Percentiles rank a stretch among this genome's conserved stretches.
Evolutionary conservation across 768 basidiomycete genomes (phyloP).

Genomic region (Suillus clintonianus): DNA sequence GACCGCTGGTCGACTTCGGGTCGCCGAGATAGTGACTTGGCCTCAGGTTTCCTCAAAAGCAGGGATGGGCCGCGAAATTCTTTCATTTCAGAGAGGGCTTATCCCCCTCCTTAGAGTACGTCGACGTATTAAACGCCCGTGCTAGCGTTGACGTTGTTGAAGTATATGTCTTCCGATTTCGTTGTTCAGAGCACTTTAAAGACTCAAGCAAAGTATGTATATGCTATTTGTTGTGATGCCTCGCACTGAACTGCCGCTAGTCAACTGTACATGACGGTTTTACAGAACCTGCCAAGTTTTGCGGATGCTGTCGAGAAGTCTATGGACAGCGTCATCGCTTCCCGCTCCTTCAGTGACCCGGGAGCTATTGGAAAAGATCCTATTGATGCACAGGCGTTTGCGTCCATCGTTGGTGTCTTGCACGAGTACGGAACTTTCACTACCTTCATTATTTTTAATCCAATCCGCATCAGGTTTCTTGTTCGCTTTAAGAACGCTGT

Average conservation of each 20-base stretch:
- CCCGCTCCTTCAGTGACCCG: constrained; percentile 36
- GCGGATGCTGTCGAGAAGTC: constrained; percentile 40
- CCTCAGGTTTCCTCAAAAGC: constrained; percentile 39
- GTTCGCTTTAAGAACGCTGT: constrained; percentile 60
- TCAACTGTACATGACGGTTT: constrained; percentile 44
- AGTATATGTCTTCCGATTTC: constrained; percentile 63
- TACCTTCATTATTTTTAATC: constrained; percentile 4
- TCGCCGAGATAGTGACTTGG: constrained; percentile 53
- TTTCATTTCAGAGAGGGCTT: constrained; percentile 64
- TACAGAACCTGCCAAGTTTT: constrained; percentile 48
- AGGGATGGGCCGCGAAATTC: constrained; percentile 30
- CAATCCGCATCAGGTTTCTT: constrained; percentile 41
- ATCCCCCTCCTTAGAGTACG: constrained; percentile 55
- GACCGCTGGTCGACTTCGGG: constrained; percentile 53
- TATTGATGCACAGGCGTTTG: constrained; percentile 45
- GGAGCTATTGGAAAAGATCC: constrained; percentile 14
- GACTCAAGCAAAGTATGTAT: constrained; percentile 51
- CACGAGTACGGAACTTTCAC: constrained; percentile 44
- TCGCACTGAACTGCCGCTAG: constrained; percentile 27
- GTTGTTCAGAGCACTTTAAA: constrained; percentile 57
- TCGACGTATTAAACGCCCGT: not conserved
- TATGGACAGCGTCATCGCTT: constrained; percentile 35
- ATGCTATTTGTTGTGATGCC: not conserved
- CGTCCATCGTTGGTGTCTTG: constrained; percentile 47
- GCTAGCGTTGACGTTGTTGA: not conserved